phyloP scores from a whole-genome alignment of 306 rosid species.

The Rosa lucieae region DNA sequence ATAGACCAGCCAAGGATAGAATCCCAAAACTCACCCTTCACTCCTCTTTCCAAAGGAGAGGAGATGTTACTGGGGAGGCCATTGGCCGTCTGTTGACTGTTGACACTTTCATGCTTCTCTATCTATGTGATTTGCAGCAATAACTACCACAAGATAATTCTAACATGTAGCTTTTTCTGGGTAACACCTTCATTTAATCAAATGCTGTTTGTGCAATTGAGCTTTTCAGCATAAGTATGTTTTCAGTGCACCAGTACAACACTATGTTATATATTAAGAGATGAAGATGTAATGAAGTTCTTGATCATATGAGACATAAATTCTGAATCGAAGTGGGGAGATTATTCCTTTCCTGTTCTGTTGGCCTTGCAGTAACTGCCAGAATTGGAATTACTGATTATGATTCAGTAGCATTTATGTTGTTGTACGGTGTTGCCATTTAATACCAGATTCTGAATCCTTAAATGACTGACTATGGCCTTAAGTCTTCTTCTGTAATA shows the following conservation, averaged over 20 bases:
- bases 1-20: background rate
- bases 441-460: constrained; percentile 9
- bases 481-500: background rate
- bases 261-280: background rate
- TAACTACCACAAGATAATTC: background rate
- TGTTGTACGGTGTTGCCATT: background rate
- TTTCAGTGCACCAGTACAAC: background rate
- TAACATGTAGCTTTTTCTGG: background rate
- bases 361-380: background rate
- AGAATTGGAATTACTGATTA: constrained; percentile 1
- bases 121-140: background rate
- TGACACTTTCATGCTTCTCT: background rate
- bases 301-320: background rate
- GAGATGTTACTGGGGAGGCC: background rate
- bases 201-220: constrained; percentile 10
- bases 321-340: background rate
- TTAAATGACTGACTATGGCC: background rate
- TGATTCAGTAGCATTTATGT: background rate
- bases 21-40: background rate
- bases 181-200: background rate
- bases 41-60: background rate
- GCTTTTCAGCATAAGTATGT: background rate
- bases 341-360: background rate
- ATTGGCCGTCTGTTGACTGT: background rate
- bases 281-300: background rate